phyloP scores from a whole-genome alignment of 2,329 filamentous ascomycete species.

The Penicillium glabrum region DNA sequence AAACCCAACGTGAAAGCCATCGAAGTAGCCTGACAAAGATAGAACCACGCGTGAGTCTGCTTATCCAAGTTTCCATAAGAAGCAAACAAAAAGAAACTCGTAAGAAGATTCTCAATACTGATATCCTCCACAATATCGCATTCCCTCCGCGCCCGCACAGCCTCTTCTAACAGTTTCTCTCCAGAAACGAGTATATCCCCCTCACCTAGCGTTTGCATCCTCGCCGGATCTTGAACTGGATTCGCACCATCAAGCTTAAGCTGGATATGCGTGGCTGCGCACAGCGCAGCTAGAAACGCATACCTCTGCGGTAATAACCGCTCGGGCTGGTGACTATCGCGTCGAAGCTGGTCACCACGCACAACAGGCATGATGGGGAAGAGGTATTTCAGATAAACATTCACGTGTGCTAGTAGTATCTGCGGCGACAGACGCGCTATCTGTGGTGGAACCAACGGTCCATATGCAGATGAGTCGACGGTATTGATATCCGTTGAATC shows the following conservation, averaged over 20 bases:
- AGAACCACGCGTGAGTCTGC: constrained; percentile 77
- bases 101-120: constrained; percentile 52
- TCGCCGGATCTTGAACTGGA: constrained; percentile 21
- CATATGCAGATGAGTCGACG: constrained; percentile 24
- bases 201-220: constrained; percentile 52
- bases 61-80: constrained; percentile 70
- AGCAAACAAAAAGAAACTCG: constrained; percentile 77
- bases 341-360: constrained; percentile 33
- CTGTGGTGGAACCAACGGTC: constrained; percentile 11
- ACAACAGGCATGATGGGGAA: constrained; percentile 48
- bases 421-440: constrained; percentile 32
- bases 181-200: constrained; percentile 61
- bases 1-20: constrained; percentile 51
- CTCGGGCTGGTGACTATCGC: constrained; percentile 55
- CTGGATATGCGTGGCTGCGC: constrained; percentile 48
- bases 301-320: constrained; percentile 39
- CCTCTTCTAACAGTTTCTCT: constrained; percentile 66
- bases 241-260: constrained; percentile 38
- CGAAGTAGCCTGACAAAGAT: constrained; percentile 74
- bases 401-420: constrained; percentile 39
- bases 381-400: constrained; percentile 43
- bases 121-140: constrained; percentile 43
- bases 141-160: constrained; percentile 47
- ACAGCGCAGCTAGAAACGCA: constrained; percentile 43
- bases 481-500: constrained; percentile 32